Base-by-base conservation (phyloP, 2,329 filamentous ascomycete species). In the Macrophomina phaseolina region DNA sequence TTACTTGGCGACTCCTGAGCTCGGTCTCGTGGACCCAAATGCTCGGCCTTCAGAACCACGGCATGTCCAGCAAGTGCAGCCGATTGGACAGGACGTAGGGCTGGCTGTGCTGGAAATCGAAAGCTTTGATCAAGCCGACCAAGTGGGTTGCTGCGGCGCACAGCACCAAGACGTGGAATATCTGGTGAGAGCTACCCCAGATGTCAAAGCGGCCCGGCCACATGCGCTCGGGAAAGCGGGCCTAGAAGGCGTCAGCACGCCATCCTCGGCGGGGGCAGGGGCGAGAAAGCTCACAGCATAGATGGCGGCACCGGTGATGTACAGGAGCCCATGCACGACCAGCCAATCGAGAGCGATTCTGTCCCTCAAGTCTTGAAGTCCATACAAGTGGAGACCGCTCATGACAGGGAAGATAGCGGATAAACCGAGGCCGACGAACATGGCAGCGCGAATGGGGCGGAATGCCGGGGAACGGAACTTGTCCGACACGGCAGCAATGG, bases 111-210 rank as follows among this genome's bases (percentile, higher is more conserved):
- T 92, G 89, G 75, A 91, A 90, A 79, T 97, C 92, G 80, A 97
- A 97, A 4, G 94, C 94, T 78, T 88, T 90, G 36, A 91, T 76
- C 80, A 98, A 85, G 58, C 92, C 94, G 63, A 89, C 89, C 68
- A 98, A 82, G 82, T 99, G 95, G 30, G 90, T 87, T 1, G 87
- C 85, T 0, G 93, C 94, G 0, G 95, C 95, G 68, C 93, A 78
- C 16, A 98, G 83, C 34, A 99, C 94, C 70, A 95, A 85, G 46
- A 97, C 82, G 81, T 99, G 95, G 78, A 99, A 99, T 70, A 99
- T 91, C 81, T 99, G 95, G 79, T 99, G 95, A 23, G 93, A 97
- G 76, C 90, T 93, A 45, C 95, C 94, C 87, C 91, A 91, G 62
- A 97, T 91, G 79, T 99, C 95, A 74, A 94, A 97, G 7, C 78